phyloP scores from a whole-genome alignment of 495 filamentous ascomycete genomes.

The Tuber brumale region DNA sequence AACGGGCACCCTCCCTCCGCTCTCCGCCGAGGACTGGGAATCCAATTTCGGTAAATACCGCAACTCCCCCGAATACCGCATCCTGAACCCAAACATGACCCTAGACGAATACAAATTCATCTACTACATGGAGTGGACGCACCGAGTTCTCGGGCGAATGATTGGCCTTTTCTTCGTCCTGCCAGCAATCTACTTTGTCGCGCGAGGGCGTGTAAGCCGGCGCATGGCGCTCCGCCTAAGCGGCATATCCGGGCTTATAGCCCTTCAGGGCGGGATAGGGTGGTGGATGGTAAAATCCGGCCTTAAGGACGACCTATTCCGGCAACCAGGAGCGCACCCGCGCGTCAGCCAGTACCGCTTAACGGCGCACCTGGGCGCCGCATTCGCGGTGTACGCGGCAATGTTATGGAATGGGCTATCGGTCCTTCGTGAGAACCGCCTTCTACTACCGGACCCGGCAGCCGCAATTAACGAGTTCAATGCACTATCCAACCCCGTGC shows the following conservation, averaged over 20 bases:
- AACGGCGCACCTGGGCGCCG: constrained; percentile 78
- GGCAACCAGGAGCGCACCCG: constrained; percentile 71
- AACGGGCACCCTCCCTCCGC: constrained; percentile 83
- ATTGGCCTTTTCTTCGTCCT: constrained; percentile 84
- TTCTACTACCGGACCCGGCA: constrained; percentile 56
- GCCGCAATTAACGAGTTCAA: constrained; percentile 52
- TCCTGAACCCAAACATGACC: constrained; percentile 85
- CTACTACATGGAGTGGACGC: constrained; percentile 99
- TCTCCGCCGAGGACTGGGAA: constrained; percentile 71
- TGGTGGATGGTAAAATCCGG: constrained; percentile 99
- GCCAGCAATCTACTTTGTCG: constrained; percentile 81
- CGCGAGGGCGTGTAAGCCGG: constrained; percentile 66
- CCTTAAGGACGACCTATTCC: constrained; percentile 88
- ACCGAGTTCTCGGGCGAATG: constrained; percentile 90
- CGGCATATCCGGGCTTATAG: constrained; percentile 82
- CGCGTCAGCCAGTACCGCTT: constrained; percentile 91
- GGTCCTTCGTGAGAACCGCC: constrained; percentile 65
- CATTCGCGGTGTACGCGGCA: constrained; percentile 81
- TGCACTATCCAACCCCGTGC: constrained; percentile 56
- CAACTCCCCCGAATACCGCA: constrained; percentile 80
- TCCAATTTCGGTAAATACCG: constrained; percentile 87
- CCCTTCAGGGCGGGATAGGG: constrained; percentile 88
- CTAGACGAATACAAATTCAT: constrained; percentile 93
- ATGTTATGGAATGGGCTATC: constrained; percentile 91
- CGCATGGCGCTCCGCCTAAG: constrained; percentile 69